These are phyloP conservation scores for Aeschynomene evenia DNA, from an alignment of 306 rosid genomes.

Conservation along the genomic window DNA sequence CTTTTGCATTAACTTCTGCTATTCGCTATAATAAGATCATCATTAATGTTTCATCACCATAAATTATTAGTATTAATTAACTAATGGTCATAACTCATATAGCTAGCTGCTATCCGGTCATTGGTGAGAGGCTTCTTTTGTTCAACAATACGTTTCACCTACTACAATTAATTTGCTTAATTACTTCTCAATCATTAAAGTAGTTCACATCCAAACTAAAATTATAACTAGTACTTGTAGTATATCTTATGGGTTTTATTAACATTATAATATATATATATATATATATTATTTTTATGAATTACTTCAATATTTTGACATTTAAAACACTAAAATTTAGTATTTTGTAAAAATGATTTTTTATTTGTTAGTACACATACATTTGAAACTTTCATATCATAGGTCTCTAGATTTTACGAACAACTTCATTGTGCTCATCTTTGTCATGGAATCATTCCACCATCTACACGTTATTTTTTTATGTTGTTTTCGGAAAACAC, in stretches of 20 bases:
- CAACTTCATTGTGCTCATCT: background rate
- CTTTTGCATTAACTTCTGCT: background rate
- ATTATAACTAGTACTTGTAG: no score
- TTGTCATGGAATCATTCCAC: background rate
- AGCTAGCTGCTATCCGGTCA: background rate
- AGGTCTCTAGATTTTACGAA: no score
- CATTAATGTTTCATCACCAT: no score
- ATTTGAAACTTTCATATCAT: no score
- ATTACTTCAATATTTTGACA: background rate
- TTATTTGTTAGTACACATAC: no score
- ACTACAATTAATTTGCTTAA: background rate
- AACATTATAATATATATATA: no score
- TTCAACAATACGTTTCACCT: background rate
- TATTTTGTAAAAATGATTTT: no score
- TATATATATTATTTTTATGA: no score
- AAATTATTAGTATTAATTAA: no score
- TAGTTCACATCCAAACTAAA: background rate
- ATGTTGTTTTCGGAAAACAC: background rate
- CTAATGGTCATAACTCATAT: background rate
- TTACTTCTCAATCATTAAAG: background rate
- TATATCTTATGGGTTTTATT: no score
- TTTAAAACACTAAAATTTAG: no score
- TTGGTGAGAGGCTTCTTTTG: background rate
- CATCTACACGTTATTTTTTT: background rate
- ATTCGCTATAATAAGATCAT: background rate